These are phyloP conservation scores for Xylaria curta DNA, from an alignment of 495 filamentous ascomycete genomes.

Conservation along the genomic window DNA sequence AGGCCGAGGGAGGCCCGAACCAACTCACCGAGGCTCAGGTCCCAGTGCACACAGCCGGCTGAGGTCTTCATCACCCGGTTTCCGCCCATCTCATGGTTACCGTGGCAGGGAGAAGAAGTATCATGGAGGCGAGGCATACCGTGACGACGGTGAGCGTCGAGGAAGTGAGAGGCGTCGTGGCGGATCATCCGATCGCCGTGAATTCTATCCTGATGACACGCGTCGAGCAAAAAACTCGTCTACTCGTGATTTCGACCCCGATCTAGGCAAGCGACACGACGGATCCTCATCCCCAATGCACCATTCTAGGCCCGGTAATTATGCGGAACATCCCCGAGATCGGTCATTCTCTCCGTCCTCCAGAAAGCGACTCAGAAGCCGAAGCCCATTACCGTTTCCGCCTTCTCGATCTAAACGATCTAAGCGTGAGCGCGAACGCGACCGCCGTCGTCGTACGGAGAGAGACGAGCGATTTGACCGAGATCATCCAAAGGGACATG, in stretches of 20 bases:
- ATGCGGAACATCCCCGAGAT: conserved; percentile 33
- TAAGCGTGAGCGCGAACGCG: conserved; percentile 40
- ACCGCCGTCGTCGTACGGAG: conserved; percentile 39
- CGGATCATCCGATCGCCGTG: conserved; percentile 34
- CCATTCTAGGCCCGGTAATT: conserved; percentile 30
- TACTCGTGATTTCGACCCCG: conserved; percentile 28
- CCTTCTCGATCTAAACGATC: conserved; percentile 38
- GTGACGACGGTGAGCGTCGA: conserved; percentile 31
- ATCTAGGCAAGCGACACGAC: conserved; percentile 30
- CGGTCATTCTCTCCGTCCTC: conserved; percentile 40
- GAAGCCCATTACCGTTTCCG: conserved; percentile 38
- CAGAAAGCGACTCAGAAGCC: conserved; percentile 40
- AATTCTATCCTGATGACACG: conserved; percentile 25
- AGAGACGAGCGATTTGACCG: conserved; percentile 32
- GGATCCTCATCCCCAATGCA: conserved; percentile 38
- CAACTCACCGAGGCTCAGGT: conserved; percentile 32
- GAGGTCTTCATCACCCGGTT: conserved; percentile 37
- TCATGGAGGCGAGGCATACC: conserved; percentile 29
- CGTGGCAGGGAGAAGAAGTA: conserved; percentile 29
- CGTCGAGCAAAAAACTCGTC: conserved; percentile 34
- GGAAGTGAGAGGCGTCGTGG: conserved; percentile 36
- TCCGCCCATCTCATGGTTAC: conserved; percentile 29
- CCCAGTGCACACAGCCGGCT: conserved; percentile 33
- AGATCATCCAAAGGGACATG: conserved; percentile 30
- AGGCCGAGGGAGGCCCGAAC: conserved; percentile 37